Percentiles rank a stretch among this genome's conserved stretches.
Conservation (phyloP, 1,139 yeast species). For the Candida tetrigidarum region DNA sequence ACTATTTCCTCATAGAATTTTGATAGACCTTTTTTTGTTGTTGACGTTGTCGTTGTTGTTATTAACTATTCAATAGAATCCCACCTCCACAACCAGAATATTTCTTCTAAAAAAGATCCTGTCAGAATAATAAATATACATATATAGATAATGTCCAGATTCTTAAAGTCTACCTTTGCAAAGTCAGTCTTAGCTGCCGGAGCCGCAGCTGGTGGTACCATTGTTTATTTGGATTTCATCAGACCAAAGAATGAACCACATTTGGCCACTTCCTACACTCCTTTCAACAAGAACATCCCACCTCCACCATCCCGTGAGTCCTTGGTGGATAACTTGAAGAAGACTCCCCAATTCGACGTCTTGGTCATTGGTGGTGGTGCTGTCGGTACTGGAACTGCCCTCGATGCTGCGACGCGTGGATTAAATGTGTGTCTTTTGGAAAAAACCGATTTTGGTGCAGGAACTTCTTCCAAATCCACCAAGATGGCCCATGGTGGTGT, state of each 20-base stretch:
- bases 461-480: slow-evolving; percentile 94
- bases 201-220: slow-evolving; percentile 40
- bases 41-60: neutral
- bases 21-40: slow-evolving; percentile 3
- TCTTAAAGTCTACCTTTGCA: slow-evolving; percentile 24
- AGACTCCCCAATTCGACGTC: slow-evolving; percentile 68
- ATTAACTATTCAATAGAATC: neutral
- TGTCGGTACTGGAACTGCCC: slow-evolving; percentile 90
- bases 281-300: slow-evolving; percentile 37
- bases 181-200: slow-evolving; percentile 40
- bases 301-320: slow-evolving; percentile 43
- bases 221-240: slow-evolving; percentile 48
- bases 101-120: neutral
- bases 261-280: slow-evolving; percentile 37
- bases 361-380: slow-evolving; percentile 96
- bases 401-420: slow-evolving; percentile 92
- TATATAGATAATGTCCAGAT: slow-evolving; percentile 21
- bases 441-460: slow-evolving; percentile 87
- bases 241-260: slow-evolving; percentile 40
- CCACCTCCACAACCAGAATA: no score
- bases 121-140: neutral
- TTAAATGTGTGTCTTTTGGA: slow-evolving; percentile 87
- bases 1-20: slow-evolving; percentile 5
- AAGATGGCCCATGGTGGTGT: slow-evolving; percentile 99
- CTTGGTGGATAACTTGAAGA: slow-evolving; percentile 35